Evolutionary conservation across 2,329 filamentous ascomycete species (phyloP), one percentile per base, ranked within the genome.

Genomic region (Curvularia verruculosa): DNA sequence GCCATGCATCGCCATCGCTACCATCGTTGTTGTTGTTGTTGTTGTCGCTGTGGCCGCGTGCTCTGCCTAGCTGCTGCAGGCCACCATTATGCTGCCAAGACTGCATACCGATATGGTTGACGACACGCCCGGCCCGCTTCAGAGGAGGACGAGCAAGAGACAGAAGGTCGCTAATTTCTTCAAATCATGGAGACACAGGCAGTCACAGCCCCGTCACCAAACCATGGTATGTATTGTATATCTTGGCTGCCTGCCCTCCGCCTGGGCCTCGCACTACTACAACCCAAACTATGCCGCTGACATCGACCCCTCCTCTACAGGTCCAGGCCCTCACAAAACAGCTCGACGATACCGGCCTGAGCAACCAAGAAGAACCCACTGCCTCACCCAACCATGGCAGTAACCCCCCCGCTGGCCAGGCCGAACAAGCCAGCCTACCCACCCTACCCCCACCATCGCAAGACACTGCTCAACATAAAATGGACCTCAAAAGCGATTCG

Each of bases 131-230:
- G 58, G 54, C 45, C 70, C 68, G 49, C 54, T 61, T n/a, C 61
- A 64, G 45, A 62, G 59, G 53, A 71, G 66, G 63, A 63, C 59
- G 52, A 70, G 67, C 47, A 75, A 72, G 64, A 61, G 73, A 34
- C 65, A 75, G 60, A 54, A 64, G 39, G 60, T 75, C 37, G 49
- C 64, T 15, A 67, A 70, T 36, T 73, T 75, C 68, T 71, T 75
- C 59, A 67, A 58, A 19, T 59, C 58, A 4, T 70, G 67, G 51
- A 72, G 66, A 59, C 62, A 68, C 31, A 70, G 58, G 60, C 44
- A 59, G 60, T 26, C 64, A 41, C 59, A 59, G 53, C 59, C 47
- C 31, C 60, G 60, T 46, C 46, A 59, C 51, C 58, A 58, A 34
- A 63, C 60, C 58, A 48, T 53, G 65, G 64, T 69, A 69, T 58